These are phyloP conservation scores for Rehmannia glutinosa DNA, from an alignment of 257 asterid genomes.

Conservation along the genomic window DNA sequence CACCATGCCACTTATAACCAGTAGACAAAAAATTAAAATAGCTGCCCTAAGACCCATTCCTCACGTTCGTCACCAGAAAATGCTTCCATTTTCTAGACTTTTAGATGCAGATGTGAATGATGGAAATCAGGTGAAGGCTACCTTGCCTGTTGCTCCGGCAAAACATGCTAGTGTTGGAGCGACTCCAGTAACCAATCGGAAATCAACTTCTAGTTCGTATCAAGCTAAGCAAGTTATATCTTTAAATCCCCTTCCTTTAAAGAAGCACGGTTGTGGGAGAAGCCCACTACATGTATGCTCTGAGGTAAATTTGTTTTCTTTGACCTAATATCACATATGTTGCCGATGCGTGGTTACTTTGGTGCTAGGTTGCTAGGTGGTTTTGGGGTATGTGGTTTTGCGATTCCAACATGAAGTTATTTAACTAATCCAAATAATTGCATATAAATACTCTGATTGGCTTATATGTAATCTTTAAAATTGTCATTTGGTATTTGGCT, in stretches of 20 bases:
- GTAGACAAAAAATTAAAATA: constrained; percentile 49
- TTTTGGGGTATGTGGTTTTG: too few relatives aligned
- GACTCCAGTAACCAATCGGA: constrained; percentile 55
- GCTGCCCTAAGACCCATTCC: constrained; percentile 97
- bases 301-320: constrained; percentile 52
- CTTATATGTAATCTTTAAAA: neutral
- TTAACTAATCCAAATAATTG: neutral
- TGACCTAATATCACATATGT: constrained; percentile 49
- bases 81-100: constrained; percentile 87
- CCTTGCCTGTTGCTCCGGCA: constrained; percentile 50
- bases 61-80: constrained; percentile 87
- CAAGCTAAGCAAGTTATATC: constrained; percentile 94
- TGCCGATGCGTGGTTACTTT: too few relatives aligned
- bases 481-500: too few relatives aligned
- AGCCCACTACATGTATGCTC: constrained; percentile 89
- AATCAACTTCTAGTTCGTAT: constrained; percentile 57
- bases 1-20: constrained; percentile 24
- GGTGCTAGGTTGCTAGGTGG: too few relatives aligned
- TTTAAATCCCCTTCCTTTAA: constrained; percentile 89
- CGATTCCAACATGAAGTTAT: too few relatives aligned
- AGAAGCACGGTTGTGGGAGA: constrained; percentile 95
- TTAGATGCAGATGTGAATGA: constrained; percentile 45
- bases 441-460: neutral
- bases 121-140: constrained; percentile 53
- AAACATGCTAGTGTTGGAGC: constrained; percentile 53